Base-by-base conservation (phyloP, 140 eudicot genomes). In the Flaveria floridana region DNA sequence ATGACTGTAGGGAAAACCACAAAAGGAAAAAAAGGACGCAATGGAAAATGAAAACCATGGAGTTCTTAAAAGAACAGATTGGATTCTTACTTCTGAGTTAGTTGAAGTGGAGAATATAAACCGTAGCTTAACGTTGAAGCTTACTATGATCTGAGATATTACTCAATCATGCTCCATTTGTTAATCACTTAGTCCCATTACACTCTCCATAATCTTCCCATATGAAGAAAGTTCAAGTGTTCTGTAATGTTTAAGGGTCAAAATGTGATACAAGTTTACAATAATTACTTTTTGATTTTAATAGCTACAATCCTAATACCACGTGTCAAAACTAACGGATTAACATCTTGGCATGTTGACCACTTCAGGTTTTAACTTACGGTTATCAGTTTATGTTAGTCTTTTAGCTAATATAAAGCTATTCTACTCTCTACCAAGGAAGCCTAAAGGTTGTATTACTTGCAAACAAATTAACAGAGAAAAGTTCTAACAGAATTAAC, bases 231-330 rank as follows among this genome's bases (percentile, higher is more conserved):
- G 59, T 34, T 37, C 63, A 58, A 42, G 56, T 47, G 34, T 15
- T 61, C 47, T 47, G 62, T 61, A 74, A 15, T 44, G 44, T 59
- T 58, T 25, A 41, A 42, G 57, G 61, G 61, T 61, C 51, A 65
- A 50, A 16, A 39, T 16, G 80, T 44, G 65, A 66, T 65, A 75
- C 11, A 9, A 76, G 46, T 63, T 63, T 46, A 48, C 64, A 10
- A n/a, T 30, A 30, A 19, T 47, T 63, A 74, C 51, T 2, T 39
- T 10, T 30, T 50, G 21, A 34, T 25, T 61, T 47, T 74, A 62
- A 7, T 3, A 62, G 18, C 28, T 30, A 52, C 53, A 52, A 21
- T 5, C 18, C 68, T 44, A 6, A 47, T 41, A 48, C 3, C 3
- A 41, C 6, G 64, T 6, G 25, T 26, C 75, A 8, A 70, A 48